phyloP scores from a whole-genome alignment of 305 asterid species.

The Salvia sclarea region DNA sequence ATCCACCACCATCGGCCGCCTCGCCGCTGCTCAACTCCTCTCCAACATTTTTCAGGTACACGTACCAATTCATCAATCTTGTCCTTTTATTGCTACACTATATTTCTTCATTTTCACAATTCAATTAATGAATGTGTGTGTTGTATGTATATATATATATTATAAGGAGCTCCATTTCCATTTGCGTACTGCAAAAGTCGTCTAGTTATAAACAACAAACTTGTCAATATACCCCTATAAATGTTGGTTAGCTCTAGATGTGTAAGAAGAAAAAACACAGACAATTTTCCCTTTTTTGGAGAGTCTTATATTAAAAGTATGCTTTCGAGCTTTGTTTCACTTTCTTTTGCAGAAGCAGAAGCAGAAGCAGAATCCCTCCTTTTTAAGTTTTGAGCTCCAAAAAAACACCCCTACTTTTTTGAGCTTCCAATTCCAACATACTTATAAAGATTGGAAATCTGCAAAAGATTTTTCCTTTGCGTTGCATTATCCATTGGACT shows the following conservation, averaged over 20 bases:
- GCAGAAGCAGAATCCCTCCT: background rate
- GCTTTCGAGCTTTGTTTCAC: conserved; percentile 29
- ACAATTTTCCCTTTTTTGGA: conserved; percentile 34
- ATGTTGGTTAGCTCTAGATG: conserved; percentile 30
- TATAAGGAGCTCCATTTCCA: no score
- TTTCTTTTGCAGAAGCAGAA: conserved; percentile 13
- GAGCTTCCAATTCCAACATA: background rate
- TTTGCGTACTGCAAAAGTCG: no score
- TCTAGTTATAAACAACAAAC: no score
- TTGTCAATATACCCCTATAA: background rate
- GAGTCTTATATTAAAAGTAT: conserved; percentile 34
- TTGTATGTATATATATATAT: no score
- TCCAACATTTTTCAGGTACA: conserved; percentile 46
- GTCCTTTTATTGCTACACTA: no score
- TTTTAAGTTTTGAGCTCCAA: conserved; percentile 17
- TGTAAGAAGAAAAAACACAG: conserved; percentile 21
- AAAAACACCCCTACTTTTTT: background rate
- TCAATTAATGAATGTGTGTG: no score
- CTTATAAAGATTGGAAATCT: no score
- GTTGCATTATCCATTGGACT: conserved; percentile 23
- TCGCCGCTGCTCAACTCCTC: conserved; percentile 54
- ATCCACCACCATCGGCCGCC: conserved; percentile 42
- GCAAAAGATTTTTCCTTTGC: no score
- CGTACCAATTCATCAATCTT: no score
- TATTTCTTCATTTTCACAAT: no score